These are phyloP conservation scores for Plasmodium sp. DNA, from an alignment of 169 alveolate species.

Conservation along the genomic window DNA sequence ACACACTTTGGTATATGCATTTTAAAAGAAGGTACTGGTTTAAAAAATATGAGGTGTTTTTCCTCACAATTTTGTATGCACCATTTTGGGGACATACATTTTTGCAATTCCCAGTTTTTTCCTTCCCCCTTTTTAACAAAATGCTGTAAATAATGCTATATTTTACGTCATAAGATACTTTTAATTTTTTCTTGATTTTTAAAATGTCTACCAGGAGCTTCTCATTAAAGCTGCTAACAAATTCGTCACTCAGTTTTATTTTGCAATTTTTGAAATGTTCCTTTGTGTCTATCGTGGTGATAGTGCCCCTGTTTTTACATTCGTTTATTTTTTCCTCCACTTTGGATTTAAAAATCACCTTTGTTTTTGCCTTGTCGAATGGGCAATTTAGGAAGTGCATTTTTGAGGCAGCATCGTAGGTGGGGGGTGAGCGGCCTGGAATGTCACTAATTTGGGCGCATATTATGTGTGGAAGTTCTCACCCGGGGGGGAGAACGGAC, in stretches of 20 bases:
- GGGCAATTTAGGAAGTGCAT: constrained; percentile 43
- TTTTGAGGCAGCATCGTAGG: not conserved
- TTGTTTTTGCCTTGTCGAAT: constrained; percentile 7
- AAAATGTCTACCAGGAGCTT: constrained; percentile 31
- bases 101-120: not conserved
- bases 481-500: not conserved
- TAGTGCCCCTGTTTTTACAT: constrained; percentile 1
- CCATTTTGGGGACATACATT: not conserved
- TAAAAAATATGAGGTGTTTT: constrained; percentile 43
- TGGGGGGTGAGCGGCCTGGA: not conserved
- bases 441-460: not conserved
- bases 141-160: constrained; percentile 41
- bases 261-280: not conserved
- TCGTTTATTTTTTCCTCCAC: constrained; percentile 48
- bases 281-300: not conserved
- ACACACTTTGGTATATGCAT: constrained; percentile 34
- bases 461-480: not conserved
- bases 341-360: constrained; percentile 1
- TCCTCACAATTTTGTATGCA: constrained; percentile 57
- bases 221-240: constrained; percentile 10
- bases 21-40: constrained; percentile 50
- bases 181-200: constrained; percentile 48
- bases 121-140: constrained; percentile 27
- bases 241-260: constrained; percentile 26
- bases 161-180: constrained; percentile 43